A percentile compares a stretch with the other conserved stretches of the same genome.
These are phyloP conservation scores for Pterocarpus santalinus DNA, from an alignment of 306 rosid species.

Conservation along the genomic window DNA sequence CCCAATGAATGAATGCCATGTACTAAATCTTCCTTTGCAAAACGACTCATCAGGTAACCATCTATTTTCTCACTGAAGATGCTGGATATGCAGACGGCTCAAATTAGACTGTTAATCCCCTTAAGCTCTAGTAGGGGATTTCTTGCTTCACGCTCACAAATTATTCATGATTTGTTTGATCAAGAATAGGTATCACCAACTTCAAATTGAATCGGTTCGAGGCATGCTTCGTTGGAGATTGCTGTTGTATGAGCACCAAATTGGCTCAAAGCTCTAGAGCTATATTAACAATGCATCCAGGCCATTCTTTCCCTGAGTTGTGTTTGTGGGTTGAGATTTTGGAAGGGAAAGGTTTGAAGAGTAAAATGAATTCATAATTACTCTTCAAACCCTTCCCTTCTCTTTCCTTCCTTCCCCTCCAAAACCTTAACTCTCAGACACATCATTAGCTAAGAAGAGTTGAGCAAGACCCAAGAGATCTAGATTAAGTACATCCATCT, in stretches of 20 bases:
- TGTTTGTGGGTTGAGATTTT: no score
- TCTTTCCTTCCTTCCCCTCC: no score
- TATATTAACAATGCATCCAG: not conserved
- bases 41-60: not conserved
- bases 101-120: not conserved
- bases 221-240: not conserved
- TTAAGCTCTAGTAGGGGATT: not conserved
- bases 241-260: conserved; percentile 3
- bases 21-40: not conserved
- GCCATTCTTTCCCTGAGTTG: not conserved
- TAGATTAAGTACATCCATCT: not conserved
- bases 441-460: not conserved
- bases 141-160: conserved; percentile 5
- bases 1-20: not conserved
- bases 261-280: conserved; percentile 19
- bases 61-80: no score
- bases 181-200: not conserved
- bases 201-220: not conserved
- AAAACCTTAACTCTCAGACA: no score
- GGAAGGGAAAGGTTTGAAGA: no score
- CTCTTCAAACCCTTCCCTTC: no score
- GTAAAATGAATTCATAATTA: no score
- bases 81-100: not conserved
- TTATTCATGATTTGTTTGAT: conserved; percentile 16
- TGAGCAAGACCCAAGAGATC: not conserved